These are phyloP conservation scores for Ustilago vetiveriae DNA, from an alignment of 1,284 basidiomycete species.

Conservation along the genomic window DNA sequence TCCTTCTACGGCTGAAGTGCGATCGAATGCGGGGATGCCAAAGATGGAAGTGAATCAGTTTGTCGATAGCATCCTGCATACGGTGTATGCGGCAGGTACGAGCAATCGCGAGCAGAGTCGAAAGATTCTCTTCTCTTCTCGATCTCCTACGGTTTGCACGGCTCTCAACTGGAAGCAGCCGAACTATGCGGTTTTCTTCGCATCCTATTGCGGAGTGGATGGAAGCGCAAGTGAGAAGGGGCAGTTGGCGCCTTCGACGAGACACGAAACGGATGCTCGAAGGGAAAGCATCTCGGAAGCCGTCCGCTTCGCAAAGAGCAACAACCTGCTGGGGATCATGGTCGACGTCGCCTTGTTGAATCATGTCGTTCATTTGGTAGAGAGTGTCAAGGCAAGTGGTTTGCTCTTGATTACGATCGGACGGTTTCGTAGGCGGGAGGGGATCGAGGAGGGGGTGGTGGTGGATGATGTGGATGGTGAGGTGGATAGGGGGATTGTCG, in stretches of 20 bases:
- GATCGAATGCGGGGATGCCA: conserved; percentile 50
- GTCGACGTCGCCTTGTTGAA: conserved; percentile 77
- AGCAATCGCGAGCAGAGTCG: conserved; percentile 53
- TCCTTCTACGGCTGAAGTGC: conserved; percentile 58
- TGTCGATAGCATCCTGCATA: conserved; percentile 64
- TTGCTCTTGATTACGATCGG: conserved; percentile 63
- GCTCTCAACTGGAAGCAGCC: conserved; percentile 99
- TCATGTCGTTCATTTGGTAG: conserved; percentile 57
- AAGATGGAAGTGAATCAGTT: conserved; percentile 63
- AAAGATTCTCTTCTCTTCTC: conserved; percentile 62
- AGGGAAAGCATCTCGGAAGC: conserved; percentile 84
- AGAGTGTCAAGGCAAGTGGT: conserved; percentile 61
- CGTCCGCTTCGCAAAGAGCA: conserved; percentile 90
- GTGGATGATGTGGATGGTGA: conserved; percentile 50
- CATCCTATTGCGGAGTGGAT: conserved; percentile 82
- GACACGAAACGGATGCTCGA: conserved; percentile 70
- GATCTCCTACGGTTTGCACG: conserved; percentile 69
- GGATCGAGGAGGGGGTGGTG: conserved; percentile 8
- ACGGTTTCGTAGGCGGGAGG: conserved; percentile 14
- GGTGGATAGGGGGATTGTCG: conserved; percentile 50
- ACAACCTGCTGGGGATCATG: conserved; percentile 92
- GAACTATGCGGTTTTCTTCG: conserved; percentile 96
- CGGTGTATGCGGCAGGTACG: conserved; percentile 63
- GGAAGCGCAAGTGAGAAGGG: conserved; percentile 41
- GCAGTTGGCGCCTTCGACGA: conserved; percentile 66